These are phyloP conservation scores for Oryza punctata DNA, from an alignment of 176 grass and related monocot species.

Conservation along the genomic window DNA sequence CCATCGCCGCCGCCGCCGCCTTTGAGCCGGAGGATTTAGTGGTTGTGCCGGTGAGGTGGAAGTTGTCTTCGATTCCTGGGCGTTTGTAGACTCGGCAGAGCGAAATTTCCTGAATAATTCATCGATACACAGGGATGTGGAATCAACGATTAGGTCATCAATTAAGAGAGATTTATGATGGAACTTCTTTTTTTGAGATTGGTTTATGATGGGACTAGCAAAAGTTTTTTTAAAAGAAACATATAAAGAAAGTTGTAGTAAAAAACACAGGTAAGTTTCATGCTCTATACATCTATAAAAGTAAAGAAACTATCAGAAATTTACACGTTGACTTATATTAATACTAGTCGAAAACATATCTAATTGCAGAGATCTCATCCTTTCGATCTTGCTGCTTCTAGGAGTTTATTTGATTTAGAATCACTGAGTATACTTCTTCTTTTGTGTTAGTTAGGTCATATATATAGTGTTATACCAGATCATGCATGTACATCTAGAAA, in stretches of 20 bases:
- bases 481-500: too few relatives aligned
- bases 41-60: slow-evolving; percentile 45
- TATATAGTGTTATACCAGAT: too few relatives aligned
- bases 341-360: too few relatives aligned
- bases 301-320: neutral
- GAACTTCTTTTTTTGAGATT: too few relatives aligned
- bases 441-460: too few relatives aligned
- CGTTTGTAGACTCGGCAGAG: slow-evolving; percentile 94
- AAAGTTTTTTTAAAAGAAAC: neutral
- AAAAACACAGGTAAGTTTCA: neutral
- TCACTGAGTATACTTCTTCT: too few relatives aligned
- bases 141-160: neutral
- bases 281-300: neutral
- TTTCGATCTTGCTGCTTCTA: too few relatives aligned
- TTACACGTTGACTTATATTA: too few relatives aligned
- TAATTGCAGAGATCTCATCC: too few relatives aligned
- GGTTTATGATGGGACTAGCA: neutral
- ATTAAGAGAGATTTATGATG: neutral
- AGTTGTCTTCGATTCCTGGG: slow-evolving; percentile 74
- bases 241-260: neutral
- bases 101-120: slow-evolving; percentile 62
- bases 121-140: too few relatives aligned
- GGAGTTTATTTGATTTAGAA: too few relatives aligned
- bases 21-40: slow-evolving; percentile 52
- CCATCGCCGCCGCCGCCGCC: neutral